Base-by-base conservation (phyloP, 2,329 filamentous ascomycete species). In the Endothia cerciana region DNA sequence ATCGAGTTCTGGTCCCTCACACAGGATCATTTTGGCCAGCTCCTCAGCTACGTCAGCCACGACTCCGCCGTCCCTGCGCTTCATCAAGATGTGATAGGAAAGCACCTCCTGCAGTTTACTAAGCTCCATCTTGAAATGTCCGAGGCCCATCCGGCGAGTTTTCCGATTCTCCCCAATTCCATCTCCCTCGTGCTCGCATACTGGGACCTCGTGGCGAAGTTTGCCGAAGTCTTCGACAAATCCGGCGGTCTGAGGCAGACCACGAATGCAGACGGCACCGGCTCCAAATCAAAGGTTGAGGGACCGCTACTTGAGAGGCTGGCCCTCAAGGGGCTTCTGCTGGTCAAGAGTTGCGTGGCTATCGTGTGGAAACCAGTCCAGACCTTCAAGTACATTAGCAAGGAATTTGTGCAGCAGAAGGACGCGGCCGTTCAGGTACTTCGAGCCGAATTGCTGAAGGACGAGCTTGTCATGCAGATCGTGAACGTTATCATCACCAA, bases 71-170 rank as follows among this genome's bases (percentile, higher is more conserved):
- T 86, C 2, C 78, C 89, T 1, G 76, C 82, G 4, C 77, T 79
- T 4, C 84, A 88, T 30, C 85, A 86, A 66, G 85, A 84, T 43
- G 74, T 90, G 30, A 80, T 97, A n/a, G 91, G 91, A 70, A 96
- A 93, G 74, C 94, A 97, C 74, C 82, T 97, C 2, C 79, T 97
- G 51, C 94, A 98, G 74, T 89, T 98, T 60, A 89, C 94, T 3
- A 99, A 98, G 77, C 81, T 99, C 3, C 95, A 98, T 75, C 84
- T 96, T 47, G 89, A 93, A 64, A 94, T 98, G 89, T 88, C 92
- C 1, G 87, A 87, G 60, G 80, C 83, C 5, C 93, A 97, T 75
- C 89, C 94, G 1, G 89, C 91, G 3, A 91, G 93, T 63, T 98
- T 97, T 76, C 89, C 90, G 0, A 82, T 92, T 15, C 84, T 99